These are phyloP conservation scores for Talaromyces amestolkiae DNA, from an alignment of 2,329 filamentous ascomycete species.

Conservation along the genomic window DNA sequence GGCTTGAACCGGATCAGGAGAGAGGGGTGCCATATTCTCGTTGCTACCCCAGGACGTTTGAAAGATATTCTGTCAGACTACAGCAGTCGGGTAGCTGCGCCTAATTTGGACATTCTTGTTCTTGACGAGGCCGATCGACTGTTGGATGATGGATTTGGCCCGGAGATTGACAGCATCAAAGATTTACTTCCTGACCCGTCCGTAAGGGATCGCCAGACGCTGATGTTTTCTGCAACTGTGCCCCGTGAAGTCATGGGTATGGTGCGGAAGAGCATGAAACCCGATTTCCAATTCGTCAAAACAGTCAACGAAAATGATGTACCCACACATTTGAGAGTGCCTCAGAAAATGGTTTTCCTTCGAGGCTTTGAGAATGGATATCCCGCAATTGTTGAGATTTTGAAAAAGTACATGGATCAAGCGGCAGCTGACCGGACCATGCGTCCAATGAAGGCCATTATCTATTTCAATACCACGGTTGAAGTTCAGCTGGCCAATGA, in stretches of 20 bases:
- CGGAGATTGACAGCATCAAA: slow-evolving; percentile 63
- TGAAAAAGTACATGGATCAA: slow-evolving; percentile 56
- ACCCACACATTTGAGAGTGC: slow-evolving; percentile 80
- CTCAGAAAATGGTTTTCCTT: slow-evolving; percentile 71
- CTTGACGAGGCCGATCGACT: slow-evolving; percentile 68
- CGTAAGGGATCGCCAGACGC: slow-evolving; percentile 73
- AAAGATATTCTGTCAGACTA: slow-evolving; percentile 74
- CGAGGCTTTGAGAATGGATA: slow-evolving; percentile 71
- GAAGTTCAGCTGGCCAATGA: slow-evolving; percentile 65
- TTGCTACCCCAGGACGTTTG: slow-evolving; percentile 86
- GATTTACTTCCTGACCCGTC: slow-evolving; percentile 60
- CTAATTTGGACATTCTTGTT: slow-evolving; percentile 58
- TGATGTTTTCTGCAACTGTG: slow-evolving; percentile 94
- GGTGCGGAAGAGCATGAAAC: slow-evolving; percentile 74
- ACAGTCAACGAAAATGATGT: slow-evolving; percentile 79
- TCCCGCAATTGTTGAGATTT: slow-evolving; percentile 74
- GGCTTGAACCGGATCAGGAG: slow-evolving; percentile 67
- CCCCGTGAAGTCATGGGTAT: slow-evolving; percentile 77
- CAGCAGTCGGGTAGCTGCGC: slow-evolving; percentile 61
- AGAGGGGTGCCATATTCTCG: slow-evolving; percentile 81
- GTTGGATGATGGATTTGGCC: slow-evolving; percentile 65
- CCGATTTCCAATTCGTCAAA: slow-evolving; percentile 82
- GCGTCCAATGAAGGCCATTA: slow-evolving; percentile 87
- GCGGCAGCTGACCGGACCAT: slow-evolving; percentile 40
- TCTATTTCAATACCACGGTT: slow-evolving; percentile 81